A percentile compares a stretch with the other conserved stretches of the same genome.
Evolutionary conservation across 2,329 filamentous ascomycete genomes (phyloP).

Genomic region (Pseudopyricularia cyperi): DNA sequence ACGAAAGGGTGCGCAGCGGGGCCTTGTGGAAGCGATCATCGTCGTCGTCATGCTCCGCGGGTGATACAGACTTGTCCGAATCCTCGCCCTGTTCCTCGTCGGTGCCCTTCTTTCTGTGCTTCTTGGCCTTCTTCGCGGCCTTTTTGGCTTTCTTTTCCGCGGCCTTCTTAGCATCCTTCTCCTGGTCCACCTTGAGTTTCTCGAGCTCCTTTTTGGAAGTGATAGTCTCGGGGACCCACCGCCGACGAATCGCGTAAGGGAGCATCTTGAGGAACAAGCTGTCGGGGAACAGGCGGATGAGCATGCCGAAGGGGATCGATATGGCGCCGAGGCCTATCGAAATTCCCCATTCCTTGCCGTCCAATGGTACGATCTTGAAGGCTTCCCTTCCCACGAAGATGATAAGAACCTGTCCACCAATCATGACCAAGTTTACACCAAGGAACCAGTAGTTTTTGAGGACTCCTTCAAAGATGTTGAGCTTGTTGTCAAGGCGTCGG

Average conservation of each 20-base stretch:
- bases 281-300: conserved; percentile 65
- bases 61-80: neutral
- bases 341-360: conserved; percentile 67
- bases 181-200: conserved; percentile 1
- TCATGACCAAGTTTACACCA: conserved; percentile 66
- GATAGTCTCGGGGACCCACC: conserved; percentile 10
- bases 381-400: conserved; percentile 68
- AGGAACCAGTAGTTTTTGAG: conserved; percentile 72
- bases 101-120: neutral
- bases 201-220: conserved; percentile 1
- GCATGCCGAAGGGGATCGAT: conserved; percentile 60
- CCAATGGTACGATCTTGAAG: conserved; percentile 52
- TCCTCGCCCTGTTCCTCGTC: too few species aligned
- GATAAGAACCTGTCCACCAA: conserved; percentile 74
- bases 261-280: conserved; percentile 20
- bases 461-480: conserved; percentile 81
- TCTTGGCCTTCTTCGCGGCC: neutral
- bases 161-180: conserved; percentile 3
- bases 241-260: conserved; percentile 9
- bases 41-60: conserved; percentile 1
- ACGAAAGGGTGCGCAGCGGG: conserved; percentile 13
- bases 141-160: conserved; percentile 5
- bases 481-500: conserved; percentile 70
- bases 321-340: conserved; percentile 65
- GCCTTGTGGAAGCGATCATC: conserved; percentile 1